Evolutionary conservation across 1,284 basidiomycete species (phyloP).

Genomic region (Meripilus lineatus): DNA sequence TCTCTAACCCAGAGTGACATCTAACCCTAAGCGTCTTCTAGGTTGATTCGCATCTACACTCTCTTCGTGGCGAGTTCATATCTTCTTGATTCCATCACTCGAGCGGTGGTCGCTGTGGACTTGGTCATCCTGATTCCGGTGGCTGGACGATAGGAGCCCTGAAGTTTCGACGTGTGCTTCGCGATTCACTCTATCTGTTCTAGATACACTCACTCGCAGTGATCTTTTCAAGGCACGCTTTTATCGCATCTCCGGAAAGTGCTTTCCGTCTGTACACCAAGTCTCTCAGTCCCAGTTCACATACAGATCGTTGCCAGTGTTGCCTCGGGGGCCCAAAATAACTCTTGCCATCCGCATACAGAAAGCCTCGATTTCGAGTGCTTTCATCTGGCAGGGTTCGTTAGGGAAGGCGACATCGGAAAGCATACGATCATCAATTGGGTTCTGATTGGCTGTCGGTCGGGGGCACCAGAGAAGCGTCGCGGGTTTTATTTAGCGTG

Average conservation of each 20-base stretch:
- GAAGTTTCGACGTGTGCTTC: not conserved
- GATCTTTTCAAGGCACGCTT: conserved; percentile 28
- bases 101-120: conserved; percentile 21
- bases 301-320: conserved; percentile 40
- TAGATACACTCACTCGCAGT: conserved; percentile 24
- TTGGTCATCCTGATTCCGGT: not conserved
- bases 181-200: not conserved
- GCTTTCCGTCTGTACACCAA: conserved; percentile 14
- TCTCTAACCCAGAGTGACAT: conserved; percentile 35
- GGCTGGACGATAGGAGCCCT: conserved; percentile 5
- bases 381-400: conserved; percentile 11
- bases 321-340: conserved; percentile 45
- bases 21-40: conserved; percentile 45
- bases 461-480: conserved; percentile 41
- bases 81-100: conserved; percentile 22
- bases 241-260: conserved; percentile 47
- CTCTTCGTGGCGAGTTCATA: conserved; percentile 25
- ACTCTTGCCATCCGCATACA: conserved; percentile 23
- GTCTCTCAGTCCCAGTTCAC: conserved; percentile 20
- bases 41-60: conserved; percentile 26
- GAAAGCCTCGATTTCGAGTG: too few relatives aligned
- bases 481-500: conserved; percentile 31
- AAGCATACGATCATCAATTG: conserved; percentile 32
- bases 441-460: conserved; percentile 18
- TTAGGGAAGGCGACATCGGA: conserved; percentile 41